These are phyloP conservation scores for Melanomma pulvis-pyrius DNA, from an alignment of 495 filamentous ascomycete species.

Conservation along the genomic window DNA sequence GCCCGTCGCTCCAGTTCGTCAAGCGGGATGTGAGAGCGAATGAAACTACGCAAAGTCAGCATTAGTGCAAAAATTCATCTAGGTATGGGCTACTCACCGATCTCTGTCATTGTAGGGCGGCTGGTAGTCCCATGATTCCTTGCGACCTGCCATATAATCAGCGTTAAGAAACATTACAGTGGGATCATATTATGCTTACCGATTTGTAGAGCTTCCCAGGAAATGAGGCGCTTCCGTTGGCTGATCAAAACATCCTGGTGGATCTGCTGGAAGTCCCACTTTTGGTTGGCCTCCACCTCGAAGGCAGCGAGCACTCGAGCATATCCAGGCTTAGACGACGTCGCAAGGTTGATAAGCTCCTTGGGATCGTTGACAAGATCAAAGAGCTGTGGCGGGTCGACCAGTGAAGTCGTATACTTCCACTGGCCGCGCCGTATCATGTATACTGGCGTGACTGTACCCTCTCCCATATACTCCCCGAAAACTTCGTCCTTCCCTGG, in stretches of 20 bases:
- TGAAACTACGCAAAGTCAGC: constrained; percentile 58
- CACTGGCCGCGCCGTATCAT: constrained; percentile 83
- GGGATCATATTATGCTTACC: constrained; percentile 59
- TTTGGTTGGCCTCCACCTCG: constrained; percentile 61
- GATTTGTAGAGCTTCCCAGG: constrained; percentile 72
- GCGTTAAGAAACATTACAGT: not conserved
- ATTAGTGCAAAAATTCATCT: constrained; percentile 36
- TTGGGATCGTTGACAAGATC: constrained; percentile 72
- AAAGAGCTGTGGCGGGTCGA: constrained; percentile 79
- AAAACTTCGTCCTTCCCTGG: constrained; percentile 72
- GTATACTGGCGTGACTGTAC: constrained; percentile 80
- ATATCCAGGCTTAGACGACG: constrained; percentile 51
- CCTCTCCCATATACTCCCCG: constrained; percentile 88
- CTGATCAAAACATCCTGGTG: constrained; percentile 66
- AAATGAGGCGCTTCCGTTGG: constrained; percentile 71
- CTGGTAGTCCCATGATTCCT: constrained; percentile 71
- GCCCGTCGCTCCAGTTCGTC: constrained; percentile 70
- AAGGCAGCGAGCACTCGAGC: constrained; percentile 61
- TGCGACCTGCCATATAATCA: constrained; percentile 16
- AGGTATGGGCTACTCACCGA: too few species aligned
- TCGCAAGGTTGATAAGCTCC: constrained; percentile 71
- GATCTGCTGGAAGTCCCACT: constrained; percentile 77
- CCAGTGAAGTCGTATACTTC: constrained; percentile 82
- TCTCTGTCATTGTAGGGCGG: constrained; percentile 69
- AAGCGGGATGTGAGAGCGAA: constrained; percentile 67